Evolutionary conservation across 2,329 filamentous ascomycete genomes (phyloP), one percentile per base, ranked within the genome.

Genomic region (Colletotrichum lupini): DNA sequence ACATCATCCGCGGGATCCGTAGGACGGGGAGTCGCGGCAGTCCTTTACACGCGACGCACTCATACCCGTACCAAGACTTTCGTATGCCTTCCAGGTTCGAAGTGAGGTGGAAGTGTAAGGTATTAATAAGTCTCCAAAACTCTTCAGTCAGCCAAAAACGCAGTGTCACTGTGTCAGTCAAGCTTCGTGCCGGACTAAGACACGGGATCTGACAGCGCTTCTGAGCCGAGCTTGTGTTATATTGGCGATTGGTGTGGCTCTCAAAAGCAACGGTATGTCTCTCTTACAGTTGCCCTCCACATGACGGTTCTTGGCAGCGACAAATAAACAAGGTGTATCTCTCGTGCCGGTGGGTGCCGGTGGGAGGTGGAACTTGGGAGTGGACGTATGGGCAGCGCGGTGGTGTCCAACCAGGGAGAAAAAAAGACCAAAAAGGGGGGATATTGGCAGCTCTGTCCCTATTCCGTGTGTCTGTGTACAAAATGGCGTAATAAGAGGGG

Each of bases 201-300:
- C 63, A 57, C 28, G 9, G 35, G 28, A 28, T 19, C 11, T 61
- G 68, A 58, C 65, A 63, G 69, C 65, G 35, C 30, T 57, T 57
- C 37, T 26, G 59, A 61, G 46, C 52, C 24, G 60, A 32, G 26
- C 19, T n/a, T 69, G 56, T 60, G 35, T 32, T 19, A 61, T 59
- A 70, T 70, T 60, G 42, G 67, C 60, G 46, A 49, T 26, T 22
- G 42, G 16, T 46, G 28, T 24, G 53, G 26, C 32, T 12, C 22
- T 19, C 7, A 59, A 68, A 70, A 65, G 67, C 26, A 73, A 61
- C 5, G 22, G 26, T 49, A 16, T 70, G 46, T 64, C 28, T 65
- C 56, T 52, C 56, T 57, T 52, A 61, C 67, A 65, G 30, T 37
- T 35, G 35, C 32, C 28, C 67, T 56, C 59, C 60, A 64, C 46